These are phyloP conservation scores for Hibiscus tridactylites DNA, from an alignment of 345 rosid species.

Conservation along the genomic window DNA sequence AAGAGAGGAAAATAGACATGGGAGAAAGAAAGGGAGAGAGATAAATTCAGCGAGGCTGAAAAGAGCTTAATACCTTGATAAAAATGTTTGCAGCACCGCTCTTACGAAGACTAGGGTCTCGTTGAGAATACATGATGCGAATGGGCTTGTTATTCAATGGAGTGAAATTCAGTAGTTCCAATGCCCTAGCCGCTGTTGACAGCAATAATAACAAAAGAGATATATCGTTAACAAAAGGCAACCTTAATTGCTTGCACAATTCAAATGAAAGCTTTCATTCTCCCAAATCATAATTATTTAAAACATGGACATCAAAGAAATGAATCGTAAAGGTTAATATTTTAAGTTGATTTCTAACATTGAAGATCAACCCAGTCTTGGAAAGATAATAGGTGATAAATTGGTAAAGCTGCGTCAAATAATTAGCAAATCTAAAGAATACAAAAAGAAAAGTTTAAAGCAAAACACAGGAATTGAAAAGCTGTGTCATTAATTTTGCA, in stretches of 20 bases:
- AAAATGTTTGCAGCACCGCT: slow-evolving; percentile 89
- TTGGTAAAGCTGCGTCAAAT: background rate
- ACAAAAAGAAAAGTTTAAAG: too few species aligned
- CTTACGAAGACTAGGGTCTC: slow-evolving; percentile 80
- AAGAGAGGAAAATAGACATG: background rate
- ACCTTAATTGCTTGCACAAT: background rate
- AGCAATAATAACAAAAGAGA: background rate
- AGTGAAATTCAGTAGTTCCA: slow-evolving; percentile 78
- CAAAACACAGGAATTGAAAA: too few species aligned
- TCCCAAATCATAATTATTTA: background rate
- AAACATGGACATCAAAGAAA: background rate
- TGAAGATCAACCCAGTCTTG: background rate
- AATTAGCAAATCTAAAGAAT: background rate
- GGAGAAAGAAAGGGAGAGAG: background rate
- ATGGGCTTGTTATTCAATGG: slow-evolving; percentile 59
- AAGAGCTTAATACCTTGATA: slow-evolving; percentile 47
- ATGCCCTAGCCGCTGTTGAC: slow-evolving; percentile 69
- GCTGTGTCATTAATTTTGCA: too few species aligned
- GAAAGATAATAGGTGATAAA: too few species aligned
- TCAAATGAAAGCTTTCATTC: background rate
- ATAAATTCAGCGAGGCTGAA: background rate
- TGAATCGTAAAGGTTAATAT: background rate
- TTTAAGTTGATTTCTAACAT: background rate
- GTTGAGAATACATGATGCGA: slow-evolving; percentile 83
- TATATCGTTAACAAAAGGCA: background rate